Evolutionary conservation across 1,139 yeast species (phyloP).

Genomic region (Kluyveromyces sp.): DNA sequence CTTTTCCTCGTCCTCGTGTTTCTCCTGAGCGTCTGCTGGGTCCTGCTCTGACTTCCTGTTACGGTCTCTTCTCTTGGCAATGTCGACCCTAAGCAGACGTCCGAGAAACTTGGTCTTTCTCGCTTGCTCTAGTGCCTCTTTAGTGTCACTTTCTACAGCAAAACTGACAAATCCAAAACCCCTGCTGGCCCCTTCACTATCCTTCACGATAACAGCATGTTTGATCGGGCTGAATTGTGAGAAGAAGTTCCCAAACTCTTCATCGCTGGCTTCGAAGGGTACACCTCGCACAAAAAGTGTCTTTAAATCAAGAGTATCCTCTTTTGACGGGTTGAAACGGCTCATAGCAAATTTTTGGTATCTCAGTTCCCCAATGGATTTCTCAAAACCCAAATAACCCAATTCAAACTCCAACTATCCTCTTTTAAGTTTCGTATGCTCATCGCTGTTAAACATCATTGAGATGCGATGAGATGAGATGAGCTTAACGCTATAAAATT

Average conservation of each 20-base stretch:
- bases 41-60: constrained; percentile 17
- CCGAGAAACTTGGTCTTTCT: constrained; percentile 60
- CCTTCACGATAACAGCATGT: constrained; percentile 89
- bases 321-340: constrained; percentile 8
- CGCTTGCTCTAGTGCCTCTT: constrained; percentile 64
- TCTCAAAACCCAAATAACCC: not conserved
- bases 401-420: not conserved
- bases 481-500: constrained; percentile 19
- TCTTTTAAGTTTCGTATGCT: not conserved
- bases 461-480: constrained; percentile 12
- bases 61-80: constrained; percentile 90
- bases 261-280: constrained; percentile 75
- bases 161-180: constrained; percentile 97
- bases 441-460: too few relatives aligned
- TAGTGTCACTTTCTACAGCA: constrained; percentile 76
- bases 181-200: constrained; percentile 62
- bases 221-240: constrained; percentile 91
- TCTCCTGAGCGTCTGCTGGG: constrained; percentile 16
- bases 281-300: constrained; percentile 79
- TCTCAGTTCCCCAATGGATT: not conserved
- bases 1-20: constrained; percentile 21
- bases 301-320: constrained; percentile 38
- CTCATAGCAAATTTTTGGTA: constrained; percentile 1
- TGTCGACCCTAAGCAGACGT: constrained; percentile 65
- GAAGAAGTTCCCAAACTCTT: constrained; percentile 73